Evolutionary conservation across 768 basidiomycete genomes (phyloP).

Genomic region (Phaeotremella skinneri): DNA sequence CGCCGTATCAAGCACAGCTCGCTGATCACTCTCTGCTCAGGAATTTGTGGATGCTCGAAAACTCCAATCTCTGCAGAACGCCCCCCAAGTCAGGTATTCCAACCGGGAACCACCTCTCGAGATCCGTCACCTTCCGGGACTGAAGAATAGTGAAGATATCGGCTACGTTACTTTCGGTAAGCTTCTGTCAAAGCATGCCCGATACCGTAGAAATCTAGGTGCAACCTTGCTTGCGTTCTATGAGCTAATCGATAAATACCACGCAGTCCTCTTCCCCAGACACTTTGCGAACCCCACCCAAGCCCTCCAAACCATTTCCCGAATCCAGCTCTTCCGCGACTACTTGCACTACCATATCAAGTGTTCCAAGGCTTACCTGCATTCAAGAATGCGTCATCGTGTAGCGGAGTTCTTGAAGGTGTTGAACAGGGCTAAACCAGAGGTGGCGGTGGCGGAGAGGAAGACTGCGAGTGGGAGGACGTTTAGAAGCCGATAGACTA

Average conservation of each 20-base stretch:
- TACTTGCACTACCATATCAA: conserved; percentile 99
- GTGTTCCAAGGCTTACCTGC: conserved; percentile 96
- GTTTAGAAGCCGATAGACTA: conserved; percentile 34
- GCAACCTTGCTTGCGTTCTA: background rate
- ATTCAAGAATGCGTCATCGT: conserved; percentile 89
- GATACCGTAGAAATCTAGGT: background rate
- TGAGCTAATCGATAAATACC: conserved; percentile 1
- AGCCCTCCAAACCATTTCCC: conserved; percentile 79
- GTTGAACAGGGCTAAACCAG: conserved; percentile 91
- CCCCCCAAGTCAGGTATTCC: conserved; percentile 93
- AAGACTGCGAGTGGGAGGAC: conserved; percentile 70
- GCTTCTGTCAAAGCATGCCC: conserved; percentile 21
- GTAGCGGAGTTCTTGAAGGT: conserved; percentile 83
- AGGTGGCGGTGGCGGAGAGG: conserved; percentile 69
- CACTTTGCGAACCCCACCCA: conserved; percentile 74
- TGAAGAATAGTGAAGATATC: conserved; percentile 78
- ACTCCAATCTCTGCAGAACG: conserved; percentile 87
- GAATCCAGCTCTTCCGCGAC: conserved; percentile 94
- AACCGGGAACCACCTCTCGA: conserved; percentile 96
- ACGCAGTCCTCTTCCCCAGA: conserved; percentile 82
- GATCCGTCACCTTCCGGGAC: conserved; percentile 78
- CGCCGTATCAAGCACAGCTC: too few species aligned
- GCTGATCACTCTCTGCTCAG: conserved; percentile 52
- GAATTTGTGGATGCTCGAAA: conserved; percentile 99
- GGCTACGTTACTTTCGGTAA: conserved; percentile 89